Conservation (phyloP, 2,329 filamentous ascomycete genomes). For the Verticillium albo-atrum region DNA sequence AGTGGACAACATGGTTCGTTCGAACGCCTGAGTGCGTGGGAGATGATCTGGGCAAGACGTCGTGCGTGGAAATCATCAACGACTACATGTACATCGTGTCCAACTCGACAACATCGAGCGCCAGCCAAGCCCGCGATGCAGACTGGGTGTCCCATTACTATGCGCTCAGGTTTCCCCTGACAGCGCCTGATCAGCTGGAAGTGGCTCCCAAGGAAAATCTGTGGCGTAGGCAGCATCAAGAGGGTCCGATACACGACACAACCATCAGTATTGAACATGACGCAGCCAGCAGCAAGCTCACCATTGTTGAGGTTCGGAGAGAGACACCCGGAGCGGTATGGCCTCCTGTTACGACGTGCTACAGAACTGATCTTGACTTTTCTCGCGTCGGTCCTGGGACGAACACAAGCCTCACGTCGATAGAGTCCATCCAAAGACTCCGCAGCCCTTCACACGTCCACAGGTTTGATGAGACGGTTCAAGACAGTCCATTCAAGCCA, state of each 20-base stretch:
- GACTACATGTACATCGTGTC: constrained; percentile 66
- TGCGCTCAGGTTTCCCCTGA: constrained; percentile 25
- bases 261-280: constrained; percentile 58
- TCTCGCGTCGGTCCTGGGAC: too few relatives aligned
- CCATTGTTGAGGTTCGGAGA: constrained; percentile 61
- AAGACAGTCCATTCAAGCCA: constrained; percentile 45
- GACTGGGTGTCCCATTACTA: constrained; percentile 68
- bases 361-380: constrained; percentile 51
- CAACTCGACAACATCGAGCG: constrained; percentile 50
- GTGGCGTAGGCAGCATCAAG: constrained; percentile 63
- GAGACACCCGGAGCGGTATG: constrained; percentile 38
- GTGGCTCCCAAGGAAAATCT: constrained; percentile 42
- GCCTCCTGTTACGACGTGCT: constrained; percentile 54
- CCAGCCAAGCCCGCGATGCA: constrained; percentile 44
- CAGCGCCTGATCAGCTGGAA: constrained; percentile 11
- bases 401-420: too few relatives aligned
- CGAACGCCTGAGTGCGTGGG: neutral
- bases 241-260: constrained; percentile 69
- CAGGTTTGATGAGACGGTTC: constrained; percentile 34
- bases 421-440: neutral
- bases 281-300: constrained; percentile 51
- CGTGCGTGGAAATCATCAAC: constrained; percentile 69
- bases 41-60: constrained; percentile 27
- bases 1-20: neutral
- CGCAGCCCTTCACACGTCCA: constrained; percentile 41